phyloP scores from a whole-genome alignment of 2,329 filamentous ascomycete genomes.

The Phaeosphaeriaceae sp. region DNA sequence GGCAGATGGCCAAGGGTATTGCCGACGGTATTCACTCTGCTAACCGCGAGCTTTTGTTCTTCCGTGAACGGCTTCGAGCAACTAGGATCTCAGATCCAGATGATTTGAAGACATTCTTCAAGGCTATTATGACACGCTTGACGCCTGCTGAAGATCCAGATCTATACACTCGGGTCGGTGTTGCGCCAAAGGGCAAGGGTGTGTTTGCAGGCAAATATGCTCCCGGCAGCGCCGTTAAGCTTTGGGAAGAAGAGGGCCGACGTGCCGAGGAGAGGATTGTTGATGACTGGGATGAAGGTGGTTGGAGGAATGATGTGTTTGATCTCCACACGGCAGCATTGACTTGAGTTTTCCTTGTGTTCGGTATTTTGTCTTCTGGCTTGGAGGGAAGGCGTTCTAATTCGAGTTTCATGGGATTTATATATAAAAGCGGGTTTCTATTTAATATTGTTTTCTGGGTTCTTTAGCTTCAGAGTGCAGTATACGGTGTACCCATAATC shows the following conservation, averaged over 20 bases:
- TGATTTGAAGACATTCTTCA: conserved; percentile 81
- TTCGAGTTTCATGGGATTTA: neutral
- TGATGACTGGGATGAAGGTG: conserved; percentile 72
- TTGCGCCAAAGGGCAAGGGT: conserved; percentile 65
- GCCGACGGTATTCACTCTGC: conserved; percentile 71
- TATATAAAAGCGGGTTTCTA: neutral
- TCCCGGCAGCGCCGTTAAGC: conserved; percentile 83
- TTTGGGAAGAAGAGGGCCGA: conserved; percentile 84
- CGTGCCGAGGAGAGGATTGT: conserved; percentile 71
- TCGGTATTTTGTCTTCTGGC: neutral
- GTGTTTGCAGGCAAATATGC: conserved; percentile 86
- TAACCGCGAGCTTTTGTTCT: conserved; percentile 87
- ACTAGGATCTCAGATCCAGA: conserved; percentile 81
- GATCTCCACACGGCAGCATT: conserved; percentile 53
- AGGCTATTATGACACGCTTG: conserved; percentile 78
- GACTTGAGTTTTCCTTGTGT: conserved; percentile 14
- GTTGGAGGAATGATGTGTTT: conserved; percentile 90
- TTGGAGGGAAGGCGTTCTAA: conserved; percentile 1
- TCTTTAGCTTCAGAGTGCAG: conserved; percentile 1
- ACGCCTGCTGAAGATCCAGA: conserved; percentile 76
- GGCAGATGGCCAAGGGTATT: conserved; percentile 75
- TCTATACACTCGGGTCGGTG: conserved; percentile 73
- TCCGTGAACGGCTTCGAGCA: conserved; percentile 83
- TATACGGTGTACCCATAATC: conserved; percentile 1
- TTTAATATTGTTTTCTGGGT: neutral